Evolutionary conservation across 495 filamentous ascomycete species (phyloP), one percentile per base, ranked within the genome.

Genomic region (Talaromyces proteolyticus): DNA sequence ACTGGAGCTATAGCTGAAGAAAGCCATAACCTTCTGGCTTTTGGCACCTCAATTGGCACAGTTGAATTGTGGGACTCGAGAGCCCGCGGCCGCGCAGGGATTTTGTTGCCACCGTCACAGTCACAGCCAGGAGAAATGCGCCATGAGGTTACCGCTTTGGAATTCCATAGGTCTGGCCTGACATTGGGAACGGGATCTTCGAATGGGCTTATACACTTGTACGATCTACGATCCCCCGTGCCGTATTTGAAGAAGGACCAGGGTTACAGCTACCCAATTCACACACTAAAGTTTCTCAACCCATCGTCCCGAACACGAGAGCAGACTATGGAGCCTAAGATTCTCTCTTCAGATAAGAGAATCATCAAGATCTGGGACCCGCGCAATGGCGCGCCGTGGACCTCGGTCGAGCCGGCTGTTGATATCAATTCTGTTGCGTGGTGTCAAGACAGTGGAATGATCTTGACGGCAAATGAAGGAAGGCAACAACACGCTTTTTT

Each of bases 351-450:
- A 10, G 94, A 97, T 64, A 96, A 94, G 66, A 76, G 89, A 52
- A 95, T 95, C 54, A 95, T 99, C 72, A 99, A 99, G 68, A 80
- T 99, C 23, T 97, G 91, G 88, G 88, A 96, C 49, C 79, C 87
- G 22, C 72, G 80, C 17, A 81, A 83, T 50, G 91, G 91, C 39
- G 79, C 76, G 16, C 86, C 91, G 2, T 99, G 91, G 91, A 95
- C 91, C 0, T 94, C 90, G 1, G 88, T 97, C 38, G 92, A 97
- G 59, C 94, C 94, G 1, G 78, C 90, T 24, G 93, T 96, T 14
- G 94, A 97, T 59, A 79, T 99, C 53, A 95, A 96, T 63, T 83
- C 83, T 43, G 91, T 97, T 21, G 89, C 86, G 21, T 92, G 90
- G 80, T 85, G 86, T 63, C 86, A 82, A 42, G 82, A 94, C 56